A percentile compares a stretch with the other conserved stretches of the same genome.
These are phyloP conservation scores for Kluyveromyces marxianus DNA, from an alignment of 1,139 yeast species.

Conservation along the genomic window DNA sequence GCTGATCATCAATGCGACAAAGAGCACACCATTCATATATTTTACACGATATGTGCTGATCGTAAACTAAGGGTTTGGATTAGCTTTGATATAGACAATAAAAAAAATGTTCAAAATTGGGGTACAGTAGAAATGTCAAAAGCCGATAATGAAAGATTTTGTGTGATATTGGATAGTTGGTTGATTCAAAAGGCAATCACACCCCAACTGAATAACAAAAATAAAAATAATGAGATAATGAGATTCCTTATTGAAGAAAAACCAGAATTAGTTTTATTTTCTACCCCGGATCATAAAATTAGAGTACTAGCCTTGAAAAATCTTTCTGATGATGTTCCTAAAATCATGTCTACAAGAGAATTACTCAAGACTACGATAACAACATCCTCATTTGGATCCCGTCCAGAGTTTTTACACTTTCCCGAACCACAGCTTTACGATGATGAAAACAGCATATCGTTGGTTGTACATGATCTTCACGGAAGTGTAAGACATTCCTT, in stretches of 20 bases:
- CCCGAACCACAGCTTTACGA: slow-evolving; percentile 29
- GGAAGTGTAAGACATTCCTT: slow-evolving; percentile 44
- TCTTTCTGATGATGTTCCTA: slow-evolving; percentile 43
- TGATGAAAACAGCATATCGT: slow-evolving; percentile 32
- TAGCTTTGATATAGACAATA: slow-evolving; percentile 54
- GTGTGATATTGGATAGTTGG: slow-evolving; percentile 52
- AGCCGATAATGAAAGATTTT: slow-evolving; percentile 31
- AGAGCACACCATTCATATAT: slow-evolving; percentile 33
- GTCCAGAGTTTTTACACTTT: slow-evolving; percentile 31
- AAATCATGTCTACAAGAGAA: slow-evolving; percentile 23
- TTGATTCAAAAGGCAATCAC: slow-evolving; percentile 36
- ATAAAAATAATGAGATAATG: slow-evolving; percentile 8
- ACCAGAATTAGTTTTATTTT: slow-evolving; percentile 52
- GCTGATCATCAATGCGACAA: slow-evolving; percentile 19
- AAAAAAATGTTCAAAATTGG: slow-evolving; percentile 54
- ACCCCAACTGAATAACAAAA: slow-evolving; percentile 9
- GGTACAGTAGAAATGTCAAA: slow-evolving; percentile 43
- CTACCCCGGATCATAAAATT: slow-evolving; percentile 40
- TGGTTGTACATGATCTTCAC: slow-evolving; percentile 43
- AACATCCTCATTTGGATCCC: slow-evolving; percentile 23
- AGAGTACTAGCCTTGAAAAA: slow-evolving; percentile 46
- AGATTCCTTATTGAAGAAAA: slow-evolving; percentile 23
- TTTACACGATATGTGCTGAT: slow-evolving; percentile 57
- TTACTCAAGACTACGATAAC: slow-evolving; percentile 13
- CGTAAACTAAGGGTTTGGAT: slow-evolving; percentile 63